A percentile compares a stretch with the other conserved stretches of the same genome.
These are phyloP conservation scores for Narthecium ossifragum DNA, from an alignment of 106 monocot species.

Conservation along the genomic window DNA sequence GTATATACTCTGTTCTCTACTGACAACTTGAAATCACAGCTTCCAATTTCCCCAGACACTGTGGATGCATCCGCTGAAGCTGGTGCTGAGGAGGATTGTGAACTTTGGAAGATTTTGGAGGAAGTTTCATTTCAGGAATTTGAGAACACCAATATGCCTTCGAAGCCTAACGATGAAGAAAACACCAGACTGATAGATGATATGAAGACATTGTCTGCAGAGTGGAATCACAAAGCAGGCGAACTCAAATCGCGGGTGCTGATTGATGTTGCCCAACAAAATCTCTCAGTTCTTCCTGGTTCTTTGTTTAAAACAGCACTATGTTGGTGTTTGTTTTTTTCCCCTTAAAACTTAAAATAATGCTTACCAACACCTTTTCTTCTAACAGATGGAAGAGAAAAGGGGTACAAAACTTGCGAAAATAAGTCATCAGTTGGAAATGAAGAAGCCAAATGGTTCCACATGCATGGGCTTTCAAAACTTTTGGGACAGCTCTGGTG, in stretches of 20 bases:
- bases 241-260: neutral
- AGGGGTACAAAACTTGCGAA: neutral
- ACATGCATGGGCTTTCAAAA: neutral
- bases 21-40: neutral
- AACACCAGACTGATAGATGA: neutral
- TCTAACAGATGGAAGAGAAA: neutral
- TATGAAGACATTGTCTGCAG: neutral
- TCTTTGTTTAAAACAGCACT: neutral
- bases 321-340: neutral
- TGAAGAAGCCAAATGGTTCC: neutral
- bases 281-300: neutral
- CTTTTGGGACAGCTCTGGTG: slow-evolving; percentile 1
- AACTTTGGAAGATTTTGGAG: neutral
- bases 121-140: no score
- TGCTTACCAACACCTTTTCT: neutral
- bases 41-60: neutral
- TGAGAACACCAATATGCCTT: no score
- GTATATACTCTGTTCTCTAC: neutral
- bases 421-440: neutral
- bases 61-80: neutral
- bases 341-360: neutral
- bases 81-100: neutral
- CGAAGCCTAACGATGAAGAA: neutral
- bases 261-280: neutral
- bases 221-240: neutral